These are phyloP conservation scores for Lasiosphaeris hirsuta DNA, from an alignment of 495 filamentous ascomycete genomes.

Conservation along the genomic window DNA sequence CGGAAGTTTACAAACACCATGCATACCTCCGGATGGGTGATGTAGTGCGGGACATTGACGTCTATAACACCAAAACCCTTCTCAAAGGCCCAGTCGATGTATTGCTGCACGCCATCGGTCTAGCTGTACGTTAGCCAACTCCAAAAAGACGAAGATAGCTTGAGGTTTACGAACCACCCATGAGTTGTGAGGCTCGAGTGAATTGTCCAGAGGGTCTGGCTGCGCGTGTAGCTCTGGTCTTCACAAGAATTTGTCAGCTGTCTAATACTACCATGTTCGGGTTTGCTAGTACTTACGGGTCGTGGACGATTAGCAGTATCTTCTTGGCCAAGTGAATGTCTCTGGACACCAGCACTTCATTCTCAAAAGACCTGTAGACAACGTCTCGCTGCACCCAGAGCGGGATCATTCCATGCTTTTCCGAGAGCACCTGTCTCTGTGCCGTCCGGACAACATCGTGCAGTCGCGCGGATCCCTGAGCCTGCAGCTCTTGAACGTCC, in stretches of 20 bases:
- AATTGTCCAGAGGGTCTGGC: slow-evolving; percentile 64
- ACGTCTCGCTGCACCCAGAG: slow-evolving; percentile 68
- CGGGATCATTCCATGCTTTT: slow-evolving; percentile 69
- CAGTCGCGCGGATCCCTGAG: slow-evolving; percentile 32
- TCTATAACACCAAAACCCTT: slow-evolving; percentile 80
- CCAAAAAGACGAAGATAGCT: background rate
- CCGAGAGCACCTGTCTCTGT: slow-evolving; percentile 64
- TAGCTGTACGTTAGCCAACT: slow-evolving; percentile 43
- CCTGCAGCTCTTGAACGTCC: slow-evolving; percentile 38
- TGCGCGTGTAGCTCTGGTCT: slow-evolving; percentile 70
- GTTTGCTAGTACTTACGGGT: slow-evolving; percentile 56
- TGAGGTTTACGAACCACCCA: slow-evolving; percentile 65
- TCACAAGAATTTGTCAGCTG: slow-evolving; percentile 18
- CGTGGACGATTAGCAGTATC: slow-evolving; percentile 76
- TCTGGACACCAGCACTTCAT: slow-evolving; percentile 82
- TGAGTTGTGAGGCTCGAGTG: slow-evolving; percentile 74
- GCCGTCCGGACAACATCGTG: slow-evolving; percentile 71
- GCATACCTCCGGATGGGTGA: slow-evolving; percentile 54
- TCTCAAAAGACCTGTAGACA: slow-evolving; percentile 75
- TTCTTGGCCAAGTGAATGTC: slow-evolving; percentile 36
- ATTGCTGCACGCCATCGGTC: slow-evolving; percentile 73
- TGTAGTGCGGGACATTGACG: slow-evolving; percentile 77
- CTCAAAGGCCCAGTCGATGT: slow-evolving; percentile 74
- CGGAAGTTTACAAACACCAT: background rate
- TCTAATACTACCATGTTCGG: background rate